Evolutionary conservation across 495 filamentous ascomycete genomes (phyloP), one percentile per base, ranked within the genome.

Genomic region (Tetracladium marchalianum): DNA sequence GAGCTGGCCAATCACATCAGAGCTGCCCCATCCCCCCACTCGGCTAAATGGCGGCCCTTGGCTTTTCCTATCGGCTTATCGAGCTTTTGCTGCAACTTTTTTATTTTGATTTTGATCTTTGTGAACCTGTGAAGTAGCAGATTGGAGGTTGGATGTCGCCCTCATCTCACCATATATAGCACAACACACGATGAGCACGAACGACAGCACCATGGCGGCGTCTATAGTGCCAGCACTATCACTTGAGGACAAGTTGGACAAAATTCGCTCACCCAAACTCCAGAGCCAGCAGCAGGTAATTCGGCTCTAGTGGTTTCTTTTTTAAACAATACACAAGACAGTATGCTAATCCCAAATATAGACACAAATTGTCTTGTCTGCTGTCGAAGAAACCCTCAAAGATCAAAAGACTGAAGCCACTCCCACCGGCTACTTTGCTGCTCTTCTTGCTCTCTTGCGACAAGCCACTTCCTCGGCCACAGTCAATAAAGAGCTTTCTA

Each of bases 181-280:
- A 27, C 22, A 27, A 27, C 22, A 27, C 3, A 27, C 7, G 3
- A 27, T 27, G 22, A 27, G 3, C 22, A 27, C 22, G 7, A 9
- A 16, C 35, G 9, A 2, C 9, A 10, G 35, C 35, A n/a, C 3
- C 35, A 36, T 16, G n/a, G 19, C 41, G 5, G 7, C 22, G 22
- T 3, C 22, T 27, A 7, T 7, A 7, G 3, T 3, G 22, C 18
- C 49, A 62, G 73, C 69, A 61, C 78, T 85, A 77, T 84, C 87
- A 62, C 70, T 96, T 52, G 76, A 79, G 56, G 90, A 90, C 70
- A 93, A 85, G 73, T 76, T 98, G 57, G 85, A 90, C 63, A 95
- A 89, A 74, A 95, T 97, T 61, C 84, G 92, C 65, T 89, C 85
- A 63, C 92, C 92, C 22, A 94, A 94, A 69, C 80, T 95, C 55